Percentiles rank a stretch among this genome's conserved stretches.
Evolutionary conservation across 768 basidiomycete genomes (phyloP).

Genomic region (Roridomyces roridus): DNA sequence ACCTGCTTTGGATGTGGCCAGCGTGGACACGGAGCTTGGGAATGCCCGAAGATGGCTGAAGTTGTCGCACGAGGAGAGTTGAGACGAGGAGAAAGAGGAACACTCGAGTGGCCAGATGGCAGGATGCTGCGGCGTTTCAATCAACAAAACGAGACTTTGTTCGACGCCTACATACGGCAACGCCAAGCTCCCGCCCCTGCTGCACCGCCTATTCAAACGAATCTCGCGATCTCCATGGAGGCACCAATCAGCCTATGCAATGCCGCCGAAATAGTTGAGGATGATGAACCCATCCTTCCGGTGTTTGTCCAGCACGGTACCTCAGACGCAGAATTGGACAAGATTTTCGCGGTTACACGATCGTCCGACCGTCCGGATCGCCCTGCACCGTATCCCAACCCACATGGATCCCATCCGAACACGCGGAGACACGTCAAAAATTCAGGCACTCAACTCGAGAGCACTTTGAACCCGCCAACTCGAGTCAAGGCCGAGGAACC

Average conservation of each 20-base stretch:
- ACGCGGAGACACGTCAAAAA: constrained; percentile 6
- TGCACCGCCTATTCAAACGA: background rate
- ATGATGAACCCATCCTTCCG: background rate
- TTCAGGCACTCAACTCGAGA: background rate
- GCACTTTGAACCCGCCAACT: background rate
- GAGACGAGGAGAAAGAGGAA: background rate
- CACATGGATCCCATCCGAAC: background rate
- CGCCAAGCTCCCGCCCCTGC: background rate
- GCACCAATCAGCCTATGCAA: too few species aligned
- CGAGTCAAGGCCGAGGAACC: background rate
- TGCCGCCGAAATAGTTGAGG: too few species aligned
- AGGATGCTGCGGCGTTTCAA: background rate
- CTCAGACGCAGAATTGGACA: background rate
- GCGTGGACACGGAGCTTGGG: background rate
- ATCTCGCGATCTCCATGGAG: background rate
- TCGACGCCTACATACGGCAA: background rate
- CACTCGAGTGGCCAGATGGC: constrained; percentile 11
- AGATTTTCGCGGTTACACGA: constrained; percentile 1
- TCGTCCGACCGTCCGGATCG: background rate
- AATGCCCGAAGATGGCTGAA: constrained; percentile 7
- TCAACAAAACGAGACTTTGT: constrained; percentile 3
- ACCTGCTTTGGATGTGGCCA: too few species aligned
- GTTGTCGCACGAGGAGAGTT: background rate
- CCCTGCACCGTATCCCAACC: background rate
- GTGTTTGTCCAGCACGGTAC: constrained; percentile 1